Percentiles rank a stretch among this genome's conserved stretches.
phyloP scores from a whole-genome alignment of 495 filamentous ascomycete species.

The Xylaria longipes region DNA sequence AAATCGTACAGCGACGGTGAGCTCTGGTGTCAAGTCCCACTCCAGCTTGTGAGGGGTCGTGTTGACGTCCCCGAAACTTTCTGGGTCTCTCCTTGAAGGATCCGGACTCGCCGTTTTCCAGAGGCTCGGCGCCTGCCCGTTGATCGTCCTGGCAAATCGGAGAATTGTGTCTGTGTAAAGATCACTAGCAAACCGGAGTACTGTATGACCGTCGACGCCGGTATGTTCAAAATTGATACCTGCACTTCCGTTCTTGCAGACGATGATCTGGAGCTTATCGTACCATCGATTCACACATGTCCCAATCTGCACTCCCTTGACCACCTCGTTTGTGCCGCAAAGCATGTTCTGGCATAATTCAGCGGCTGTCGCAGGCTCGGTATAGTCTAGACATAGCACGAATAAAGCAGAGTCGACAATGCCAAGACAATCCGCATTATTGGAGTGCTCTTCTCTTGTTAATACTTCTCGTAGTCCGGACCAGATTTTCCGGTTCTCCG shows the following conservation, averaged over 20 bases:
- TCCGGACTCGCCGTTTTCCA: conserved; percentile 94
- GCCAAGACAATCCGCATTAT: conserved; percentile 91
- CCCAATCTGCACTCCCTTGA: conserved; percentile 92
- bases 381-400: conserved; percentile 89
- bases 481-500: conserved; percentile 96
- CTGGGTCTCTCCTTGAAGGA: conserved; percentile 90
- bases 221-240: conserved; percentile 99
- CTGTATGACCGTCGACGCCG: conserved; percentile 96
- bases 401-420: conserved; percentile 97
- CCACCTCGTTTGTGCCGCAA: conserved; percentile 89
- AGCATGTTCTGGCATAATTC: conserved; percentile 97
- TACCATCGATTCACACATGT: conserved; percentile 99
- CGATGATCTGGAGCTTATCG: conserved; percentile 98
- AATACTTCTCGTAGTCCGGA: conserved; percentile 89
- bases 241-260: conserved; percentile 97
- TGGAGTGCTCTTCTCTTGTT: conserved; percentile 82
- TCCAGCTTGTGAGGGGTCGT: conserved; percentile 96
- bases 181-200: conserved; percentile 93
- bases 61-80: conserved; percentile 91
- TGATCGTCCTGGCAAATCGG: conserved; percentile 94
- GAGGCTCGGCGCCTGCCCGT: conserved; percentile 87
- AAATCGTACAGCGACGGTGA: conserved; percentile 89
- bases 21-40: conserved; percentile 95
- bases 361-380: conserved; percentile 77
- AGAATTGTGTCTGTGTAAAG: conserved; percentile 98